A percentile compares a stretch with the other conserved stretches of the same genome.
Conservation (phyloP, 2,329 filamentous ascomycete genomes). For the Fonsecaea pedrosoi region DNA sequence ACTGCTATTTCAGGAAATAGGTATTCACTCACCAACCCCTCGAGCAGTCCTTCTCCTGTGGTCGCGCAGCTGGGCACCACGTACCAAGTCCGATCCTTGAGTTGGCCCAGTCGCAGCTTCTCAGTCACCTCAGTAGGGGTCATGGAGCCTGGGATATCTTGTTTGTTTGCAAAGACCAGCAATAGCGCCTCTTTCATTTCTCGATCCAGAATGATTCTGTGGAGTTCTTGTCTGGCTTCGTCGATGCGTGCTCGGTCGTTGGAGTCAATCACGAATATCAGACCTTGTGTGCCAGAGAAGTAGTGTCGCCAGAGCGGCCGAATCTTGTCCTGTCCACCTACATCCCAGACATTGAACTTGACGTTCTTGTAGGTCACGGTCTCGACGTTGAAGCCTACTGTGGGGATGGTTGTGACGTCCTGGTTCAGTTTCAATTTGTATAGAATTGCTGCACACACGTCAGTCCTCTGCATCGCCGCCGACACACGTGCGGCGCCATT, state of each 20-base stretch:
- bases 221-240: slow-evolving; percentile 89
- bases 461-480: slow-evolving; percentile 9
- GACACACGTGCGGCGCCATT: not conserved
- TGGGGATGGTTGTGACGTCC: slow-evolving; percentile 97
- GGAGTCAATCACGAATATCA: slow-evolving; percentile 98
- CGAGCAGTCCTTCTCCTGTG: slow-evolving; percentile 78
- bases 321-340: slow-evolving; percentile 99
- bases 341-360: slow-evolving; percentile 99
- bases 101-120: slow-evolving; percentile 73
- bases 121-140: slow-evolving; percentile 80
- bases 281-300: slow-evolving; percentile 91
- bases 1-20: slow-evolving; percentile 15
- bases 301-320: slow-evolving; percentile 97
- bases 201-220: slow-evolving; percentile 96
- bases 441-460: slow-evolving; percentile 69
- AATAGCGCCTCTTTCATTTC: slow-evolving; percentile 97
- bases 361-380: slow-evolving; percentile 99
- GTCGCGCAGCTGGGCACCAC: slow-evolving; percentile 84
- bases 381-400: slow-evolving; percentile 99
- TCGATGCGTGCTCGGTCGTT: slow-evolving; percentile 90
- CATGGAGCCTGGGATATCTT: slow-evolving; percentile 87
- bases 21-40: slow-evolving; percentile 68
- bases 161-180: slow-evolving; percentile 98
- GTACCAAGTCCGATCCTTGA: slow-evolving; percentile 85
- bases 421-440: slow-evolving; percentile 99